Base-by-base conservation (phyloP, 345 rosid species). In the Leavenworthia alabamica region DNA sequence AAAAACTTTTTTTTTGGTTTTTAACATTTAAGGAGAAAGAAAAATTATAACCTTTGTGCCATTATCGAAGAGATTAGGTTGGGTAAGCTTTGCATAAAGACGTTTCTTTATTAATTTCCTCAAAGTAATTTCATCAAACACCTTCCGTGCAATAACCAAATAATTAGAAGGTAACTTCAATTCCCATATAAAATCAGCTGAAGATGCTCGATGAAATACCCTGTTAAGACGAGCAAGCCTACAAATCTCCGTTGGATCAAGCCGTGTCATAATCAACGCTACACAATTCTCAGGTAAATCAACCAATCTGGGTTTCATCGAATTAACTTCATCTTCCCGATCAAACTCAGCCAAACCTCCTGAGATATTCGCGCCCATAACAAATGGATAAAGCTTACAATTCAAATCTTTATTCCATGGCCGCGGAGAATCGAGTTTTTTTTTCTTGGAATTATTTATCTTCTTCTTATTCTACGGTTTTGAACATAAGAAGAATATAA, bases 181-280 rank as follows among this genome's bases (percentile, higher is more conserved):
- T n/a, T 79, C 84, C 90, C 88, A 85, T 11, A 85, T 70, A 56
- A 79, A 82, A 79, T 85, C 82, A 24, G 87, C 90, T 0, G 75
- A 77, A 8, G 90, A 85, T 13, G 86, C 85, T 2, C 78, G 73
- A 40, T 70, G 76, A 48, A 85, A 85, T 5, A 79, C 45, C 43
- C 72, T 66, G 59, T 76, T 82, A 67, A 85, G 56, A 24, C 78
- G 64, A 46, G 88, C 85, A 59, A 85, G 66, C 32, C 64, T 50
- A 20, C 88, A 82, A 39, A 85, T 85, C 73, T 82, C 82, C 16
- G 78, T 61, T 36, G 88, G 88, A 57, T 82, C 80, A 50, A 85
- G 66, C 36, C 42, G 44, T 50, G 63, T 72, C 70, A 85, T 60
- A 40, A 85, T 71, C 50, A 74, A 47, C 6, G 90, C 87, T 22